A percentile compares a stretch with the other conserved stretches of the same genome.
These are phyloP conservation scores for Acanthamoeba triangularis DNA, from an alignment of 208 protist species.

Conservation along the genomic window DNA sequence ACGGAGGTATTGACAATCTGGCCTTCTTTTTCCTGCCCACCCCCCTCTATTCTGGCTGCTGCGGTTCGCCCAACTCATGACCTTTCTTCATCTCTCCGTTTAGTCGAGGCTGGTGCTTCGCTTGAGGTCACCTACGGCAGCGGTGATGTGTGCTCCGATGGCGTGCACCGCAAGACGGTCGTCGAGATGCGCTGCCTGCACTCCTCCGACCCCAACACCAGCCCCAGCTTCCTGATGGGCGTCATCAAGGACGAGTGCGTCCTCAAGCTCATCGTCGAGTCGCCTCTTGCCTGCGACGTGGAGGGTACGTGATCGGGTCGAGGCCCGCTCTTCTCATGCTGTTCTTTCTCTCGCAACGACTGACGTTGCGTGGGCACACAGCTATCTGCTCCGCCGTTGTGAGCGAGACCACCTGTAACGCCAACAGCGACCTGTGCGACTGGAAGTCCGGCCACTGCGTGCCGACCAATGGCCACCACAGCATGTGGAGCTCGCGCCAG, in stretches of 20 bases:
- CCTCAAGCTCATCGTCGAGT: constrained; percentile 56
- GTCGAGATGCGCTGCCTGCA: constrained; percentile 20
- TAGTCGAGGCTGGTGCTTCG: not conserved
- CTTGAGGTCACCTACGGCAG: constrained; percentile 1
- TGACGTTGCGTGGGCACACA: not conserved
- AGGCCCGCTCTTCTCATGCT: not conserved
- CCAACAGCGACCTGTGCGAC: constrained; percentile 1
- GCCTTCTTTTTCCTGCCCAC: not conserved
- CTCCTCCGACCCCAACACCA: not conserved
- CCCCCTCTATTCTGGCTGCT: not conserved
- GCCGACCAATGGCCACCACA: not conserved
- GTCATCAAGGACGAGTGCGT: constrained; percentile 18
- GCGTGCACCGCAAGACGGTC: constrained; percentile 11
- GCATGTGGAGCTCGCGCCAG: not conserved
- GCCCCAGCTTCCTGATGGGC: not conserved
- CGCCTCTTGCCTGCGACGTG: not conserved
- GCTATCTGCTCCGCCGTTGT: not conserved
- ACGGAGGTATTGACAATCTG: not conserved
- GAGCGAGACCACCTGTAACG: not conserved
- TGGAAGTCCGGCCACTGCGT: not conserved
- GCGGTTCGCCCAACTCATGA: not conserved
- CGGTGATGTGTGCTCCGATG: not conserved
- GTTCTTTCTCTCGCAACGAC: not conserved
- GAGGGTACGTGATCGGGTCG: not conserved
- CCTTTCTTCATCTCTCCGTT: no score